Evolutionary conservation across 257 asterid species (phyloP), one percentile per base, ranked within the genome.

Genomic region (Salvia hispanica): DNA sequence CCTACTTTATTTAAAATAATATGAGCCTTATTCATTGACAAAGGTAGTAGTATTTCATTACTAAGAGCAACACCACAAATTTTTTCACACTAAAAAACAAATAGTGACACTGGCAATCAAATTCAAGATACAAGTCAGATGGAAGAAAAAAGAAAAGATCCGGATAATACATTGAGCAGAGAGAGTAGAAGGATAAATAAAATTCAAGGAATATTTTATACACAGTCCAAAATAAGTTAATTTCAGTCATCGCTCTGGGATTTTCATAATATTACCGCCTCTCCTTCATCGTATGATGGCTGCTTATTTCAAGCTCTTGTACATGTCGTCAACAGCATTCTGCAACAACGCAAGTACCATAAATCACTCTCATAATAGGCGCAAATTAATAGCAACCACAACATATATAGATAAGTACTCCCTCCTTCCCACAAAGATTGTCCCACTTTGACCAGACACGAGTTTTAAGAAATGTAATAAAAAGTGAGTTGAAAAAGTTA

Each of bases 291-390:
- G 2, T 25, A 25, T 2, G 31, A 25, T 25, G 31, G 1, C 31
- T 25, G 68, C 74, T 85, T 73, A 85, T 77, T 90, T 90, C 47
- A 67, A 64, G 76, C 76, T 76, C 88, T 84, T 84, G 84, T 92
- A 92, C 90, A 92, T 82, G 74, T 71, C 48, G 78, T 90, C 91
- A 55, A 93, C 85, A 13, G 69, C 84, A 12, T 44, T 68, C 99
- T 93, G 95, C 83, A 76, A 39, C 53, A 58, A 16, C 47, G 58
- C 25, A 48, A 12, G 13, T 6, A 40, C 48, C 50, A 9, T 39
- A 56, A 56, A 9, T 37, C 36, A 3, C 46, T 60, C 63, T 52
- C 11, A 73, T 40, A 53, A 25, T 31, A 21, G 1, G 18, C 4
- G 25, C 40, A 21, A 31, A 64, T 9, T 42, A 5, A 33, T 11